Evolutionary conservation across 768 basidiomycete species (phyloP).

Genomic region (Mycena albidolilacea): DNA sequence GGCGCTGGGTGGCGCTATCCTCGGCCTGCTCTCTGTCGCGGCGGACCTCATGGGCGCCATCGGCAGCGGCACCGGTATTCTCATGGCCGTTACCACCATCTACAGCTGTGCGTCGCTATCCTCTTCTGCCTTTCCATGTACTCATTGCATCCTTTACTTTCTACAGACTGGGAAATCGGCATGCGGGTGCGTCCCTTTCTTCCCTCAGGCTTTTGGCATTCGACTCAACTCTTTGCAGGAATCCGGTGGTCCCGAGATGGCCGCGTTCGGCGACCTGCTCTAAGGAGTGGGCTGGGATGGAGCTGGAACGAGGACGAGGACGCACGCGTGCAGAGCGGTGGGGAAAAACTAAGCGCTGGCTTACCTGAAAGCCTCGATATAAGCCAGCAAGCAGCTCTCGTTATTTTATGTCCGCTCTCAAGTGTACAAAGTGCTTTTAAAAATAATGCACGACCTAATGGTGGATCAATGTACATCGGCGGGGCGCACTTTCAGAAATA

Average conservation of each 20-base stretch:
- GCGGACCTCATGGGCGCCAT: constrained; percentile 98
- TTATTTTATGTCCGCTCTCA: too few species aligned
- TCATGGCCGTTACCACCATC: constrained; percentile 98
- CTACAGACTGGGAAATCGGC: constrained; percentile 93
- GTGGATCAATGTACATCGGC: too few species aligned
- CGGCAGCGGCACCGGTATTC: constrained; percentile 94
- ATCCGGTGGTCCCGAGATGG: constrained; percentile 87
- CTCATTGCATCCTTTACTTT: constrained; percentile 22
- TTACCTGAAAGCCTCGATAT: too few species aligned
- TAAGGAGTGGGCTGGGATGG: constrained; percentile 49
- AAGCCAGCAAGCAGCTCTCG: too few species aligned
- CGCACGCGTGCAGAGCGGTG: too few species aligned
- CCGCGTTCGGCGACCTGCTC: constrained; percentile 83
- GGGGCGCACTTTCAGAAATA: too few species aligned
- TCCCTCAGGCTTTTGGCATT: neutral
- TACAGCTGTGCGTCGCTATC: constrained; percentile 80
- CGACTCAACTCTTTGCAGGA: constrained; percentile 56
- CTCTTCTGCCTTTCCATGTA: constrained; percentile 29
- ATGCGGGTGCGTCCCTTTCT: constrained; percentile 66
- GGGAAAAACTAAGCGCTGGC: too few species aligned
- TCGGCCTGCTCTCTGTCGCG: constrained; percentile 90
- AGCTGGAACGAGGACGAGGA: neutral
- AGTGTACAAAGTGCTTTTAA: too few species aligned
- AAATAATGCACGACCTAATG: too few species aligned
- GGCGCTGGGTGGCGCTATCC: constrained; percentile 96